Conservation (phyloP, 768 basidiomycete genomes). For the Hemileccinum impolitum region DNA sequence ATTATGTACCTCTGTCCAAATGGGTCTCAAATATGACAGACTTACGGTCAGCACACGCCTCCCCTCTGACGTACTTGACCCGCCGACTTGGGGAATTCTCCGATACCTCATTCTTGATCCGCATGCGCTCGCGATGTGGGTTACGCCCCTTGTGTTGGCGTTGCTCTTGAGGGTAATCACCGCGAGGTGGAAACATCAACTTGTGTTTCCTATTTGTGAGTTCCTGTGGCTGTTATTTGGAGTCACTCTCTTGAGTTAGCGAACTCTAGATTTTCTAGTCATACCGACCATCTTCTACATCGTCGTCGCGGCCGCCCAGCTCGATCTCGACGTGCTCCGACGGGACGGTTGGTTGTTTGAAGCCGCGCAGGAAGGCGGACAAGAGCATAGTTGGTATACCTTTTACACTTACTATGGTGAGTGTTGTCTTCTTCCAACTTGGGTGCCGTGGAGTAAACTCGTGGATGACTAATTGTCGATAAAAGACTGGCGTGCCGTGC, state of each 20-base stretch:
- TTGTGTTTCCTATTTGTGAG: slow-evolving; percentile 87
- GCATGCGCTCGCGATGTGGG: slow-evolving; percentile 73
- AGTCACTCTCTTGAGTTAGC: neutral
- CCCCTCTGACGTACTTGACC: slow-evolving; percentile 67
- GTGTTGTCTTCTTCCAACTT: slow-evolving; percentile 15
- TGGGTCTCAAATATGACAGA: slow-evolving; percentile 34
- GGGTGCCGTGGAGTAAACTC: neutral
- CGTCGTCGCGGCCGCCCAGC: slow-evolving; percentile 58
- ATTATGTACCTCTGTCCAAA: neutral
- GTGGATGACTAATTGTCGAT: neutral
- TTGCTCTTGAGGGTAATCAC: slow-evolving; percentile 78
- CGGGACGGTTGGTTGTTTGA: slow-evolving; percentile 85
- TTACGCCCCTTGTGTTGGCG: slow-evolving; percentile 73
- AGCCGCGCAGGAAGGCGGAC: slow-evolving; percentile 32
- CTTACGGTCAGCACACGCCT: slow-evolving; percentile 84
- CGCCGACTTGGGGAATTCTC: slow-evolving; percentile 61
- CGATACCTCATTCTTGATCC: slow-evolving; percentile 62
- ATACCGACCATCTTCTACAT: slow-evolving; percentile 87
- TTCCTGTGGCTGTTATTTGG: neutral
- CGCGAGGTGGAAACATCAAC: slow-evolving; percentile 74
- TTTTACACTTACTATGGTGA: slow-evolving; percentile 81
- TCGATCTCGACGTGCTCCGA: slow-evolving; percentile 61
- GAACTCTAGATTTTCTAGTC: slow-evolving; percentile 60
- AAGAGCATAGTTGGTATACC: slow-evolving; percentile 64
- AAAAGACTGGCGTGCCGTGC: slow-evolving; percentile 58